Base-by-base conservation (phyloP, 2,329 filamentous ascomycete genomes). In the Pestalotiopsis sp. region DNA sequence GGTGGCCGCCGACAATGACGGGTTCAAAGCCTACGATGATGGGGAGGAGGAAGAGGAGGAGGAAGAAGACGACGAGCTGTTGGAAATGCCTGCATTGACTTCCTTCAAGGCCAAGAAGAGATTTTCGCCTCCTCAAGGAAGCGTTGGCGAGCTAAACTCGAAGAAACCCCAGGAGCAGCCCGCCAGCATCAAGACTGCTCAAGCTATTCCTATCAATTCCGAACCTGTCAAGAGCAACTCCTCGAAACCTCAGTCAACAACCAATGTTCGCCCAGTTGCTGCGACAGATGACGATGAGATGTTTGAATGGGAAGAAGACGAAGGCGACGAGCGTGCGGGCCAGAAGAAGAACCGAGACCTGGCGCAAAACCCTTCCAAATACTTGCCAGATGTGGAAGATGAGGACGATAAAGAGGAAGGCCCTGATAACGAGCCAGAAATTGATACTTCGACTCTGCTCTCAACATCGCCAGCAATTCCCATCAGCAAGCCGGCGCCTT, bases 291-390 rank as follows among this genome's bases (percentile, higher is more conserved):
- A 67, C 23, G 65, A 83, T 38, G 83, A 82, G 7, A 73, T 86
- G 71, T 86, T 86, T 70, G 76, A 82, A 4, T 86, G 86, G 67
- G 85, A 86, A 65, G 78, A 74, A 59, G 75, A 60, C 17, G 72
- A 71, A 20, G 62, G 66, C 11, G 41, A 61, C 1, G 31, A 56
- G 1, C 23, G 56, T 27, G 41, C 14, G 49, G 31, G 39, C 38
- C 59, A 23, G 63, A 52, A 77, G n/a, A 72, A 20, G 27, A 25
- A 25, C 9, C 45, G 36, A 76, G 14, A 75, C 75, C 17, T 77
- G 72, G 23, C 72, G 72, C 27, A 75, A 72, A 41, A 70, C 69
- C n/a, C 70, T 71, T 60, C 76, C 71, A 70, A 70, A 70, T 78
- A 72, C 67, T 77, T 78, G 20, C 77, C 80, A 45, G 80, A 83